Conservation (phyloP, 176 grass and related monocot species). For the Aegilops bicornis region DNA sequence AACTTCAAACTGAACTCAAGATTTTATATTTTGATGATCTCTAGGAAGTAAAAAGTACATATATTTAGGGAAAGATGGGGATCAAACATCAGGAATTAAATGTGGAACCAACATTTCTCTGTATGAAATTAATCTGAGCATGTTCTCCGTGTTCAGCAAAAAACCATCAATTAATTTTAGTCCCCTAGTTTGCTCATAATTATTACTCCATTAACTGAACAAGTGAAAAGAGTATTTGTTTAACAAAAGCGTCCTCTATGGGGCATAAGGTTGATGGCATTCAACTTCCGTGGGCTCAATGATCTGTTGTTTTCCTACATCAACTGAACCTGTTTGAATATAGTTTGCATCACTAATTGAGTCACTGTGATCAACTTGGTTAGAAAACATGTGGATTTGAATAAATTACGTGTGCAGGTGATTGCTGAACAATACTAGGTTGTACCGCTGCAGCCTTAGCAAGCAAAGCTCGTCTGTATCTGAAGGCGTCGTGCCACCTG, state of each 20-base stretch:
- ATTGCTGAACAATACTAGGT: constrained; percentile 18
- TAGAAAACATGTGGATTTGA: constrained; percentile 13
- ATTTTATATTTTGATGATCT: not conserved
- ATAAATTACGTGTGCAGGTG: constrained; percentile 37
- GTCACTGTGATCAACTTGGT: constrained; percentile 11
- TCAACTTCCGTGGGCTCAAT: not conserved
- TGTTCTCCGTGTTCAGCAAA: not conserved
- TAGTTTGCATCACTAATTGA: not conserved
- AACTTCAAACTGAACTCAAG: not conserved
- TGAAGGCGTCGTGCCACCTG: constrained; percentile 18
- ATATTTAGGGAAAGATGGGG: not conserved
- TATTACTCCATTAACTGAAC: not conserved
- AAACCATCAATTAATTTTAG: not conserved
- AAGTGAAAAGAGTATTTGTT: not conserved
- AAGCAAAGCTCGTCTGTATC: constrained; percentile 26
- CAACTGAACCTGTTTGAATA: not conserved
- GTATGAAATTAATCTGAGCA: not conserved
- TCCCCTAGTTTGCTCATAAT: constrained; percentile 3
- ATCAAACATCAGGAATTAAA: not conserved
- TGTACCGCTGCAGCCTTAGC: constrained; percentile 17
- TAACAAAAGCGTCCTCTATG: not conserved
- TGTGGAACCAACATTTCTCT: not conserved
- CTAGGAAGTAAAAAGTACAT: not conserved
- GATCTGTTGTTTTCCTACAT: not conserved
- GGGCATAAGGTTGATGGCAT: not conserved